Base-by-base conservation (phyloP, 805 yeast species). In the Zygosaccharomyces bailii region DNA sequence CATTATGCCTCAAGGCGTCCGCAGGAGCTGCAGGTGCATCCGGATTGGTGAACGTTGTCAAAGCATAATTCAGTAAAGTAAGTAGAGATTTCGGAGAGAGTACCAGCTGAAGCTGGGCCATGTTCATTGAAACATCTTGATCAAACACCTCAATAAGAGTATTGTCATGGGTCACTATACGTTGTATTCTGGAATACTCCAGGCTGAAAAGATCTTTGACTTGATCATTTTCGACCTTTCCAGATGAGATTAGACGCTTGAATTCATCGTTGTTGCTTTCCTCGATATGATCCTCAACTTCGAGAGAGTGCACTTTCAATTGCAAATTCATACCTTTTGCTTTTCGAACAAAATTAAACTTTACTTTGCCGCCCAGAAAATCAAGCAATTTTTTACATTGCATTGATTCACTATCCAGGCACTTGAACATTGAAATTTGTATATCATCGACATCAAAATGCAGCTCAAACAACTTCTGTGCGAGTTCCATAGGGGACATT, bases 11-110 rank as follows among this genome's bases (percentile, higher is more conserved):
- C 46, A 84, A 69, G 23, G 72, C 79, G 66, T 83, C 90, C 0
- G 89, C 83, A 0, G 87, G 86, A 1, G 80, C 68, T 34, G 78
- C 80, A 4, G 77, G 78, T 1, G 84, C 82, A 49, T 79, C 45
- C 0, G 96, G 96, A 63, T 83, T 83, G 0, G 96, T 84, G 61
- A 93, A 93, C 0, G 98, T 93, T 35, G 88, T 85, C 56, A 90
- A 69, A 1, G 85, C 72, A 61, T 83, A 93, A 61, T 89, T 91
- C 51, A 91, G 66, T 10, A 93, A 68, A 1, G 95, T 84, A 49
- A 93, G 70, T 11, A 86, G 66, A 1, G 95, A 84, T 57, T 79
- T 84, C 38, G 97, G 79, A 0, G 95, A 80, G 5, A 90, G 65
- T 2, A 86, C 83, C 29, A 85, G 73, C 49, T 79, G 79, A 43